phyloP scores from a whole-genome alignment of 2,329 filamentous ascomycete genomes.

The Fusarium phyllophilum region DNA sequence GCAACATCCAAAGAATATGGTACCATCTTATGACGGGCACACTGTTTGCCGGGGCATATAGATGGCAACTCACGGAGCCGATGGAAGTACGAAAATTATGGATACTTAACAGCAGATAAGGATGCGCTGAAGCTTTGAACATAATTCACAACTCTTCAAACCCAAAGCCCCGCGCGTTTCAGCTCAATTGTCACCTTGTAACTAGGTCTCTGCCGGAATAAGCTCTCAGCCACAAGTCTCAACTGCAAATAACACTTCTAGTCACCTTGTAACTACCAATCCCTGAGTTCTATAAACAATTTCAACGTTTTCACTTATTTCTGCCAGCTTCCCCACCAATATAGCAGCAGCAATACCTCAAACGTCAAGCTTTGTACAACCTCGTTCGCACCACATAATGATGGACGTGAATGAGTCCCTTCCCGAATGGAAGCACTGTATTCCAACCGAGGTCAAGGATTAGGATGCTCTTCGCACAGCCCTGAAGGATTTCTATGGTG shows the following conservation, averaged over 20 bases:
- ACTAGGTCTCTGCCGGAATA: too few species aligned
- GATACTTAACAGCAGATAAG: background rate
- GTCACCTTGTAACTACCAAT: accelerated
- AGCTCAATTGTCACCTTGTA: accelerated
- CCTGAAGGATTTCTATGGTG: background rate
- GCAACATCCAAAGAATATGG: background rate
- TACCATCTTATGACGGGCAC: background rate
- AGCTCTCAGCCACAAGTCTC: too few species aligned
- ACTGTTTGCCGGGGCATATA: background rate
- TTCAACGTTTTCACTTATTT: background rate
- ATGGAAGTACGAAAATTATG: background rate
- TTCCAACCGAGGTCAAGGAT: background rate
- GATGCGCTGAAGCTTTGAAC: background rate
- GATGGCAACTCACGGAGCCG: accelerated
- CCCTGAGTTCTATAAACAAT: background rate
- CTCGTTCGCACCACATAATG: background rate
- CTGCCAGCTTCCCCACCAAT: background rate
- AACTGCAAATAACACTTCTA: too few species aligned
- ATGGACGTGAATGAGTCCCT: background rate
- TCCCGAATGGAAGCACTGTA: background rate
- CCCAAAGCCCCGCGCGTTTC: background rate
- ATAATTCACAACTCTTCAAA: background rate
- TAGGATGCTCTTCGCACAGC: background rate
- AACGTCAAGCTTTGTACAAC: background rate
- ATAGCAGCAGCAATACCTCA: background rate